These are phyloP conservation scores for Kazachstania sp. DNA, from an alignment of 1,139 yeast genomes.

Conservation along the genomic window DNA sequence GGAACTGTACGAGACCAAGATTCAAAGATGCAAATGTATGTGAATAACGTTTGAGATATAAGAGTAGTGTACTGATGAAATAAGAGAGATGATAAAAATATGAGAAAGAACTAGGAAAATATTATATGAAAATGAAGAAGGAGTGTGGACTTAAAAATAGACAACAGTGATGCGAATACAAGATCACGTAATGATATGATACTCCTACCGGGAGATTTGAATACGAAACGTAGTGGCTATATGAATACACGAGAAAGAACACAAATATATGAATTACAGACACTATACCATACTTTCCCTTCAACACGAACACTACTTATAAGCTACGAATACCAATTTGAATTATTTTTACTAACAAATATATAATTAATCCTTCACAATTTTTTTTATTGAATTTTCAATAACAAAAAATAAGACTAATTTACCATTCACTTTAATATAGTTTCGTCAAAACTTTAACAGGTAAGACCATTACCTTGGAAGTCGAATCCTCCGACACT, in stretches of 20 bases:
- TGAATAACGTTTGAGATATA: constrained; percentile 1
- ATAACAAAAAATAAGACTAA: not conserved
- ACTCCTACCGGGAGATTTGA: too few species aligned
- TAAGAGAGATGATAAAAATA: not conserved
- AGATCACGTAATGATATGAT: too few species aligned
- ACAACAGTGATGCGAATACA: not conserved
- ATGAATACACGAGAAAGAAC: not conserved
- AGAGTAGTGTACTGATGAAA: not conserved
- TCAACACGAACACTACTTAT: too few species aligned
- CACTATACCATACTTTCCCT: not conserved
- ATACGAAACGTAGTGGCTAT: not conserved
- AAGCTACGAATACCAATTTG: too few species aligned
- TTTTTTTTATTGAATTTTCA: not conserved
- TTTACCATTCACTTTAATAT: constrained; percentile 8
- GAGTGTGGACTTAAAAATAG: not conserved
- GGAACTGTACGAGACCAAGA: constrained; percentile 18
- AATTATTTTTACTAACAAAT: not conserved
- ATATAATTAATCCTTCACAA: not conserved
- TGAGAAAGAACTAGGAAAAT: too few species aligned
- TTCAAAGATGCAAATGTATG: constrained; percentile 33
- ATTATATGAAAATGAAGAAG: not conserved
- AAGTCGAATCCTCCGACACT: constrained; percentile 91
- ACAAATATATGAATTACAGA: not conserved
- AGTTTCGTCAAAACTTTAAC: constrained; percentile 83
- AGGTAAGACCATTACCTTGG: constrained; percentile 87